These are phyloP conservation scores for Uronychia binucleata DNA, from an alignment of 73 alveolate species.

Conservation along the genomic window DNA sequence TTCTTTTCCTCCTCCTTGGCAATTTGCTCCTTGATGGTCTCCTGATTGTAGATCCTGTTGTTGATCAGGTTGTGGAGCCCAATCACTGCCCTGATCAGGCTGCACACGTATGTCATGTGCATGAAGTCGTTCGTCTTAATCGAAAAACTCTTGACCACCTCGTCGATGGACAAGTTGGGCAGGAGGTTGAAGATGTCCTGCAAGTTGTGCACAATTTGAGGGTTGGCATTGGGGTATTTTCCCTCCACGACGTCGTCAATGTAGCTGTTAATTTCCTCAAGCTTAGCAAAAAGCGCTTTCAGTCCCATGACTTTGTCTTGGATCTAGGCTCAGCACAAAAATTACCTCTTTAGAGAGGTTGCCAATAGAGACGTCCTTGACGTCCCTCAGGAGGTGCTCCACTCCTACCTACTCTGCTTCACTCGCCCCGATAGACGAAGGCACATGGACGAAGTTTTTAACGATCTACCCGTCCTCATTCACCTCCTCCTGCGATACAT, in stretches of 20 bases:
- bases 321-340: no score
- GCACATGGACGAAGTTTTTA: slow-evolving; percentile 86
- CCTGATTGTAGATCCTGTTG: slow-evolving; percentile 72
- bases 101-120: slow-evolving; percentile 72
- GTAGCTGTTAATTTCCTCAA: slow-evolving; percentile 41
- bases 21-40: slow-evolving; percentile 47
- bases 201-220: slow-evolving; percentile 45
- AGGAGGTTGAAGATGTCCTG: slow-evolving; percentile 79
- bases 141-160: slow-evolving; percentile 63
- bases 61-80: slow-evolving; percentile 81
- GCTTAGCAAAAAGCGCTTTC: slow-evolving; percentile 45
- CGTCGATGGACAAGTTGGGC: slow-evolving; percentile 72
- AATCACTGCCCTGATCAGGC: slow-evolving; percentile 69
- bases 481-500: slow-evolving; percentile 91
- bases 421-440: slow-evolving; percentile 88
- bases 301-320: slow-evolving; percentile 52
- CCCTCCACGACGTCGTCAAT: slow-evolving; percentile 47
- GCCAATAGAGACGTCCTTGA: slow-evolving; percentile 90
- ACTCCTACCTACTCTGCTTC: slow-evolving; percentile 99
- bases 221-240: slow-evolving; percentile 53
- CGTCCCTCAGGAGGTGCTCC: slow-evolving; percentile 98
- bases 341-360: slow-evolving; percentile 39
- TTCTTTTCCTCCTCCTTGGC: slow-evolving; percentile 56
- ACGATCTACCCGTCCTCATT: slow-evolving; percentile 90
- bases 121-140: slow-evolving; percentile 74